Percentiles rank a stretch among this genome's conserved stretches.
These are phyloP conservation scores for Fomitopsis schrenkii DNA, from an alignment of 1,284 basidiomycete genomes.

Conservation along the genomic window DNA sequence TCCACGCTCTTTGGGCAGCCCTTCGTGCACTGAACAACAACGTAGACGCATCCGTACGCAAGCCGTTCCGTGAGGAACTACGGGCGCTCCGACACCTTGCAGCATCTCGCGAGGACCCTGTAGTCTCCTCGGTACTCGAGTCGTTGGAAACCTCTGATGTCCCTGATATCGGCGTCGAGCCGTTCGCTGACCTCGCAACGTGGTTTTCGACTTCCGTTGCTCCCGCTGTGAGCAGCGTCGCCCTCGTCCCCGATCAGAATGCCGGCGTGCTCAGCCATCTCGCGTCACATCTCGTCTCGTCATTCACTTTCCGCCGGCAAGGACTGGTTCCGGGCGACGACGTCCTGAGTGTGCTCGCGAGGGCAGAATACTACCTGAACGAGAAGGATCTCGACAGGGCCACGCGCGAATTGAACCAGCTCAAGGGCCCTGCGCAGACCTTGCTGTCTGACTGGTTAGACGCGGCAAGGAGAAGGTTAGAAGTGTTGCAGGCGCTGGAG, in stretches of 20 bases:
- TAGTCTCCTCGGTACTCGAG: constrained; percentile 67
- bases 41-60: constrained; percentile 57
- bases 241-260: constrained; percentile 86
- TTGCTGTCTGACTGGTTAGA: constrained; percentile 90
- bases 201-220: constrained; percentile 89
- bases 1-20: constrained; percentile 81
- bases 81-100: constrained; percentile 76
- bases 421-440: constrained; percentile 82
- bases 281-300: constrained; percentile 78
- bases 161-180: constrained; percentile 86
- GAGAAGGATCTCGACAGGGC: constrained; percentile 94
- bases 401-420: constrained; percentile 87
- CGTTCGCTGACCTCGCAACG: constrained; percentile 80
- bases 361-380: constrained; percentile 88
- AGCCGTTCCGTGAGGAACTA: constrained; percentile 88
- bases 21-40: constrained; percentile 57
- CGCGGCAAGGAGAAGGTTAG: constrained; percentile 84
- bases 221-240: constrained; percentile 83
- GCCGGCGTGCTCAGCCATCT: constrained; percentile 71
- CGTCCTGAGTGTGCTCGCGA: constrained; percentile 80
- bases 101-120: constrained; percentile 63
- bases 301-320: constrained; percentile 76
- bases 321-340: constrained; percentile 79
- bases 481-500: constrained; percentile 92
- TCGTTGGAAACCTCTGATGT: constrained; percentile 73